These are phyloP conservation scores for Globisporangium yorkense DNA, from an alignment of 352 stramenopile species.

Conservation along the genomic window DNA sequence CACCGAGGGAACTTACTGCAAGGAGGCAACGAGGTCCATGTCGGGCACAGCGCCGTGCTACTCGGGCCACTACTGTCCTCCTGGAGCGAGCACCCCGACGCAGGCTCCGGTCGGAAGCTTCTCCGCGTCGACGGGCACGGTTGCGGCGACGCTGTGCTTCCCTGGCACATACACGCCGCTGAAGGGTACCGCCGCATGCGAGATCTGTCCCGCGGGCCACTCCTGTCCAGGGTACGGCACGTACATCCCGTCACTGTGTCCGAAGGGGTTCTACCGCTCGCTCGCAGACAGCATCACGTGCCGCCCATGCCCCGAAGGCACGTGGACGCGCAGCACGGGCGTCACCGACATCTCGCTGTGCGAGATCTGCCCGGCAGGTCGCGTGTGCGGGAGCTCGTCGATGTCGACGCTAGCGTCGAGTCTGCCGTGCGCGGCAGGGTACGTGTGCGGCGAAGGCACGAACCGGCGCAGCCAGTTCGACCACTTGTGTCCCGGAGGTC, in stretches of 20 bases:
- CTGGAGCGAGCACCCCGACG: conserved; percentile 80
- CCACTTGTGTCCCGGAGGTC: conserved; percentile 89
- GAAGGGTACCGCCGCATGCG: conserved; percentile 81
- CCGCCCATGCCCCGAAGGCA: conserved; percentile 91
- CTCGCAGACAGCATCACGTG: conserved; percentile 95
- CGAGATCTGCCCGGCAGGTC: conserved; percentile 91
- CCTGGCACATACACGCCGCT: conserved; percentile 95
- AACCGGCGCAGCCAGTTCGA: conserved; percentile 88
- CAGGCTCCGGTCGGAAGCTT: conserved; percentile 92
- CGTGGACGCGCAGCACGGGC: conserved; percentile 90
- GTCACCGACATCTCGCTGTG: conserved; percentile 94
- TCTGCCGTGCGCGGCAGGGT: conserved; percentile 88
- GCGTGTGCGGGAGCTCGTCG: conserved; percentile 87
- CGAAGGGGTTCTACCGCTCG: conserved; percentile 91
- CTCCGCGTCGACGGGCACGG: conserved; percentile 73
- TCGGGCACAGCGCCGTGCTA: conserved; percentile 89
- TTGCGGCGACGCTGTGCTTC: conserved; percentile 94
- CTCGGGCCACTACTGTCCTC: conserved; percentile 95
- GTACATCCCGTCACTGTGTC: conserved; percentile 94
- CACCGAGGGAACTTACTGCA: conserved; percentile 94
- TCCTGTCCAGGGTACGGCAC: conserved; percentile 93
- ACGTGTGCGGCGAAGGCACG: conserved; percentile 92
- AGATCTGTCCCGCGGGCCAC: conserved; percentile 92
- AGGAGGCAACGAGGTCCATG: conserved; percentile 65
- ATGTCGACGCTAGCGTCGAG: conserved; percentile 87